These are phyloP conservation scores for Fibroporia radiculosa DNA, from an alignment of 768 basidiomycete genomes.

Conservation along the genomic window DNA sequence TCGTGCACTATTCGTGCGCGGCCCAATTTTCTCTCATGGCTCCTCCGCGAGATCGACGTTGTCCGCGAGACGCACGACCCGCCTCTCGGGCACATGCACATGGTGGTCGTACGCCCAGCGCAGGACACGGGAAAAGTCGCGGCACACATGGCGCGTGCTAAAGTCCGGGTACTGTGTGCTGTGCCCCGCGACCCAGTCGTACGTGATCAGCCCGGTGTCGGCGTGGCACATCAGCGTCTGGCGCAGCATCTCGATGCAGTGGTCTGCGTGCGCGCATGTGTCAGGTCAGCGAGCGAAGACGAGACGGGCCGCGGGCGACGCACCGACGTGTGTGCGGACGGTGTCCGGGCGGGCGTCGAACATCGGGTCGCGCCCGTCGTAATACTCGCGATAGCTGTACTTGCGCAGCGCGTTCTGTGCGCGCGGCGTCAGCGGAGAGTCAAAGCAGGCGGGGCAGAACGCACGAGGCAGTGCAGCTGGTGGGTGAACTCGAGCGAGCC, in stretches of 20 bases:
- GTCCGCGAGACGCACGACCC: too few relatives aligned
- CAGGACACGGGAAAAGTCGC: not conserved
- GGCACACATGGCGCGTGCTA: not conserved
- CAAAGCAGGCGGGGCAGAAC: not conserved
- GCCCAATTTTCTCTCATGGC: too few relatives aligned
- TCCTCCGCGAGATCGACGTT: too few relatives aligned
- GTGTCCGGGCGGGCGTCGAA: not conserved
- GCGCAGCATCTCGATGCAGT: constrained; percentile 1
- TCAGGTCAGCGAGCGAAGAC: not conserved
- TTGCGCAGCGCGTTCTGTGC: constrained; percentile 1
- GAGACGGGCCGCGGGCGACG: too few relatives aligned
- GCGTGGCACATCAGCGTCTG: not conserved
- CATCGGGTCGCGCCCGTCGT: not conserved
- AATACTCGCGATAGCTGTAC: not conserved
- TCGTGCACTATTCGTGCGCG: too few relatives aligned
- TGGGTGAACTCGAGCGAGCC: not conserved
- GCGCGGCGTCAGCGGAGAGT: too few relatives aligned
- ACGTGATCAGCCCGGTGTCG: not conserved
- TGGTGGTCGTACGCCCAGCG: not conserved
- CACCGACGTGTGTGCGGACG: not conserved
- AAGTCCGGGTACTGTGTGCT: not conserved
- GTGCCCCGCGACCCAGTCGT: not conserved
- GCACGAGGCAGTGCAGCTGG: not conserved
- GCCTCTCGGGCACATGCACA: not conserved
- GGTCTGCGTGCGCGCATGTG: not conserved